phyloP scores from a whole-genome alignment of 345 rosid species.

The Mangifera indica region DNA sequence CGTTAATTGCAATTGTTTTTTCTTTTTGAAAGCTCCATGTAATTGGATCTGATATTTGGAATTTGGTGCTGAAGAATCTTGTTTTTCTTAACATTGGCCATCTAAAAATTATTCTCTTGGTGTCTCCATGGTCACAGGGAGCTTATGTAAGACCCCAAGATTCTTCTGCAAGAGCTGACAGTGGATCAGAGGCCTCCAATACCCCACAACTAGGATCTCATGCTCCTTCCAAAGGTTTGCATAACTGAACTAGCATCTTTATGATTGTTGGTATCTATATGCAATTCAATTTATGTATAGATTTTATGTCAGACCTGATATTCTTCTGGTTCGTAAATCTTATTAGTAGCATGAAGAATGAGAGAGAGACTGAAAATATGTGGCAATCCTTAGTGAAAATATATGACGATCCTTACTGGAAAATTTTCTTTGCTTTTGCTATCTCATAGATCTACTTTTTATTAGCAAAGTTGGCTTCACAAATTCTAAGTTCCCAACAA shows the following conservation, averaged over 20 bases:
- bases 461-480: background rate
- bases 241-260: background rate
- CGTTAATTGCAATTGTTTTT: too few relatives aligned
- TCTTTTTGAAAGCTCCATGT: too few relatives aligned
- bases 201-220: slow-evolving; percentile 49
- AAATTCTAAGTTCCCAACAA: background rate
- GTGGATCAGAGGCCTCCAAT: slow-evolving; percentile 47
- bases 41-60: too few relatives aligned
- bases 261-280: background rate
- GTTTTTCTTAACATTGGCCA: background rate
- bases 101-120: slow-evolving; percentile 8
- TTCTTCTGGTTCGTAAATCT: background rate
- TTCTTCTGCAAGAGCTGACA: slow-evolving; percentile 47
- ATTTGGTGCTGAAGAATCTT: too few relatives aligned
- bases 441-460: background rate
- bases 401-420: background rate
- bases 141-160: slow-evolving; percentile 56
- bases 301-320: background rate
- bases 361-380: background rate
- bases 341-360: background rate
- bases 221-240: slow-evolving; percentile 62
- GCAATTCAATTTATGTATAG: background rate
- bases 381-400: background rate
- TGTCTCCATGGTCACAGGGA: slow-evolving; percentile 44
- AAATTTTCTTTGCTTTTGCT: background rate